Conservation (phyloP, 1,139 yeast genomes). For the Protomyces lactucae-debilis region DNA sequence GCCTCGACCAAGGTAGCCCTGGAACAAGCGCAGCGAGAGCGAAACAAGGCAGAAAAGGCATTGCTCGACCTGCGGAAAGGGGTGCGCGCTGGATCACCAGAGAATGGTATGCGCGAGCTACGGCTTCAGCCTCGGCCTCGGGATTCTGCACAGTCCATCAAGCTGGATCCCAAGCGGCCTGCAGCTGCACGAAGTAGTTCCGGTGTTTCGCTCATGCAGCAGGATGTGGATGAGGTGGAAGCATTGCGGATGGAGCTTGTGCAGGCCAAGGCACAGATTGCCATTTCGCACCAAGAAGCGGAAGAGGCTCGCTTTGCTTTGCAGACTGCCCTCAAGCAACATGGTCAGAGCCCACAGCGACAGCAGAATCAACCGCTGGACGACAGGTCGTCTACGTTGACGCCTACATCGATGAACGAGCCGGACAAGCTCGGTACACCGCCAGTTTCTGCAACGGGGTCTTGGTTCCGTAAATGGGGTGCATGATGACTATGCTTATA, state of each 20-base stretch:
- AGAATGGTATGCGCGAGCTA: conserved; percentile 32
- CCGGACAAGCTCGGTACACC: not conserved
- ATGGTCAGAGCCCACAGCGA: not conserved
- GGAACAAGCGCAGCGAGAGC: conserved; percentile 31
- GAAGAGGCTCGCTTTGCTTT: conserved; percentile 24
- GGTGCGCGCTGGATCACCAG: conserved; percentile 13
- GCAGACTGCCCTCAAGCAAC: conserved; percentile 12
- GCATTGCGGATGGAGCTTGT: conserved; percentile 23
- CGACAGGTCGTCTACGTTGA: not conserved
- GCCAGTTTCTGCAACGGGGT: not conserved
- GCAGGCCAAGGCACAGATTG: conserved; percentile 19
- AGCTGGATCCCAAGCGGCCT: not conserved
- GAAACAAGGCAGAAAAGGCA: conserved; percentile 28
- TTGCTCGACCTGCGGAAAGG: conserved; percentile 31
- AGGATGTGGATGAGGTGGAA: conserved; percentile 24
- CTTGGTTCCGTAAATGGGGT: not conserved
- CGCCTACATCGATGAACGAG: not conserved
- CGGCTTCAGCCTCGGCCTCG: conserved; percentile 27
- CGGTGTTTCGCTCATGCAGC: conserved; percentile 5
- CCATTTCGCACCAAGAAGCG: conserved; percentile 25
- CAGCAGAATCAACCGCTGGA: not conserved
- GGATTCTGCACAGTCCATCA: not conserved
- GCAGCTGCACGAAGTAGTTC: not conserved
- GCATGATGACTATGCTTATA: not conserved
- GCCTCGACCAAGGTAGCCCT: conserved; percentile 29